Percentiles rank a stretch among this genome's conserved stretches.
Conservation (phyloP, 2,329 filamentous ascomycete genomes). For the Penicillium sp. region DNA sequence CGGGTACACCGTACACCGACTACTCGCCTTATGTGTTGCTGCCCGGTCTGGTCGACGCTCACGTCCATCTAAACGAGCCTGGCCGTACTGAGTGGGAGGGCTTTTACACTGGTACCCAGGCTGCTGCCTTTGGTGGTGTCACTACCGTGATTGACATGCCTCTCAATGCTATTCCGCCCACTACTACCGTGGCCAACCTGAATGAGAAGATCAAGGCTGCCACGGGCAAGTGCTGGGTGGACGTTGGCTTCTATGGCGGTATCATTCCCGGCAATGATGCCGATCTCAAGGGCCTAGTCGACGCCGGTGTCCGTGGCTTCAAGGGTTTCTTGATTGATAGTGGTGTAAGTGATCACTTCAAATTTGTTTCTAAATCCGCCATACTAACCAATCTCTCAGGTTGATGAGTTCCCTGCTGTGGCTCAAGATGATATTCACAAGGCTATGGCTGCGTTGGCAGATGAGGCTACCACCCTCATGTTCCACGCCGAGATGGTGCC, state of each 20-base stretch:
- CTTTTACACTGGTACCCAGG: slow-evolving; percentile 90
- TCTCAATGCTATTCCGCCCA: slow-evolving; percentile 92
- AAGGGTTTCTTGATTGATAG: slow-evolving; percentile 98
- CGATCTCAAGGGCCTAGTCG: slow-evolving; percentile 75
- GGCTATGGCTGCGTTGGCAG: slow-evolving; percentile 76
- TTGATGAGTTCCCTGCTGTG: slow-evolving; percentile 95
- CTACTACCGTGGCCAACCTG: slow-evolving; percentile 79
- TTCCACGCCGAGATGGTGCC: slow-evolving; percentile 99
- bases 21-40: slow-evolving; percentile 81
- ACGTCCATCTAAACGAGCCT: slow-evolving; percentile 96
- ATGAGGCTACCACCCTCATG: slow-evolving; percentile 87
- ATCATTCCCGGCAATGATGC: slow-evolving; percentile 84
- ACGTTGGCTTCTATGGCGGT: slow-evolving; percentile 97
- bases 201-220: slow-evolving; percentile 83
- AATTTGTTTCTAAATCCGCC: not conserved
- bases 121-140: slow-evolving; percentile 91
- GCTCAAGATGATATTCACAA: slow-evolving; percentile 72
- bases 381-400: slow-evolving; percentile 50
- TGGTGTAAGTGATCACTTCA: slow-evolving; percentile 62
- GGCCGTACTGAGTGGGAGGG: slow-evolving; percentile 98
- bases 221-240: slow-evolving; percentile 89
- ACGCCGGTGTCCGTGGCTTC: slow-evolving; percentile 87
- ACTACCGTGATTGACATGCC: slow-evolving; percentile 99
- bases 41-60: slow-evolving; percentile 90
- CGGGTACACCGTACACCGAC: slow-evolving; percentile 71